phyloP scores from a whole-genome alignment of 768 basidiomycete species.

The Paxillus rubicundulus region DNA sequence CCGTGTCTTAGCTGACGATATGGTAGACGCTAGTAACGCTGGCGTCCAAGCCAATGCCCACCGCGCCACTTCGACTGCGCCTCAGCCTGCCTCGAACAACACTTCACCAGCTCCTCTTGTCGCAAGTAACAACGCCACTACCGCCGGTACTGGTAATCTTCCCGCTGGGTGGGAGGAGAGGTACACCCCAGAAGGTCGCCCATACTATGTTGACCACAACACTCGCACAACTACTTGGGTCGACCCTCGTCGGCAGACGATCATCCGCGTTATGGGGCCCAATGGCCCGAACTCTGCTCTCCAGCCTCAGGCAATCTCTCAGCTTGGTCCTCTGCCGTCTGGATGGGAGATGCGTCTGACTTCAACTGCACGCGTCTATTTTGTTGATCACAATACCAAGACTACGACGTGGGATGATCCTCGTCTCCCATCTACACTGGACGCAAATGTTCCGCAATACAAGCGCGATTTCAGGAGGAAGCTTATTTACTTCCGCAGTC shows the following conservation, averaged over 20 bases:
- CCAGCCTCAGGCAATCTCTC: slow-evolving; percentile 94
- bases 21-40: slow-evolving; percentile 69
- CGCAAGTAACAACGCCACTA: slow-evolving; percentile 49
- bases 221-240: slow-evolving; percentile 99
- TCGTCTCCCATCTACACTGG: slow-evolving; percentile 89
- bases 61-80: slow-evolving; percentile 36
- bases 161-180: slow-evolving; percentile 99
- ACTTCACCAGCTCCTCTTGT: slow-evolving; percentile 49
- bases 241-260: slow-evolving; percentile 94
- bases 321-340: slow-evolving; percentile 93
- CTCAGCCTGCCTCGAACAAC: slow-evolving; percentile 29
- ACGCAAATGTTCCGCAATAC: slow-evolving; percentile 98
- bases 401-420: slow-evolving; percentile 99
- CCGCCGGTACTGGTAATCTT: slow-evolving; percentile 79
- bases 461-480: slow-evolving; percentile 99
- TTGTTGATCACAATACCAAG: slow-evolving; percentile 99
- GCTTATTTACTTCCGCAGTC: slow-evolving; percentile 98
- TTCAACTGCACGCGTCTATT: slow-evolving; percentile 96
- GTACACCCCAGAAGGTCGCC: slow-evolving; percentile 96
- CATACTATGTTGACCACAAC: slow-evolving; percentile 99
- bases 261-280: slow-evolving; percentile 95
- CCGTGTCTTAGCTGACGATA: slow-evolving; percentile 79
- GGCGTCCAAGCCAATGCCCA: slow-evolving; percentile 39
- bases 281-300: slow-evolving; percentile 83
- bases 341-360: slow-evolving; percentile 99